phyloP scores from a whole-genome alignment of 2,329 filamentous ascomycete genomes.

The Conoideocrella luteorostrata region DNA sequence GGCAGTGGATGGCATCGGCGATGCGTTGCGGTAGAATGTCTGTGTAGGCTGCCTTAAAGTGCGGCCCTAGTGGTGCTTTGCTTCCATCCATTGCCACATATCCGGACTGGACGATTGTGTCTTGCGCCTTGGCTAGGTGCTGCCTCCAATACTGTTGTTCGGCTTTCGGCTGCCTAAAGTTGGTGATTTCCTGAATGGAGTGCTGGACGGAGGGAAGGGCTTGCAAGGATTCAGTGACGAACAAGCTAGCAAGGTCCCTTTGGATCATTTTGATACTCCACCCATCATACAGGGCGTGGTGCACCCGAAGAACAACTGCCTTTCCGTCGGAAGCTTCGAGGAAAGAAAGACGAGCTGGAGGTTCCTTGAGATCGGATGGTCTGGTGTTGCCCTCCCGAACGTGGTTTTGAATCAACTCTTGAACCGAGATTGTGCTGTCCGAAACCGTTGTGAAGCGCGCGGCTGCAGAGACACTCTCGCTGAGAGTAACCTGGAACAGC shows the following conservation, averaged over 20 bases:
- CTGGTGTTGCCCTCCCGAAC: slow-evolving; percentile 10
- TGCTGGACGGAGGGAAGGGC: neutral
- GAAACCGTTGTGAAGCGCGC: neutral
- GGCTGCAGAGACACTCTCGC: neutral
- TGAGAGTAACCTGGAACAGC: slow-evolving; percentile 10
- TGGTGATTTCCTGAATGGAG: neutral
- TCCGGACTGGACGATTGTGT: neutral
- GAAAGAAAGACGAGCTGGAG: slow-evolving; percentile 14
- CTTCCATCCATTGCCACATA: neutral
- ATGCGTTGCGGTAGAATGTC: neutral
- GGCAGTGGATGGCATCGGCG: neutral
- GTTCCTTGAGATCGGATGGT: slow-evolving; percentile 12
- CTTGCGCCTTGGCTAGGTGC: slow-evolving; percentile 2
- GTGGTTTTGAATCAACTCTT: slow-evolving; percentile 8
- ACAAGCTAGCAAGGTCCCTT: slow-evolving; percentile 11
- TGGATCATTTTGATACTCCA: slow-evolving; percentile 21
- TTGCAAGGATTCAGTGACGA: neutral
- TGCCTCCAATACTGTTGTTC: slow-evolving; percentile 5
- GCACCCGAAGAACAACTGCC: slow-evolving; percentile 16
- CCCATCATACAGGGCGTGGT: slow-evolving; percentile 19
- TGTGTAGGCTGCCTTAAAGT: slow-evolving; percentile 7
- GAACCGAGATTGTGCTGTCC: neutral
- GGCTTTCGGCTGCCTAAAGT: neutral
- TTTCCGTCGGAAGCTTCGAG: slow-evolving; percentile 15
- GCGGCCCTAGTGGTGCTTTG: slow-evolving; percentile 4